These are phyloP conservation scores for Wickerhamomyces bovis DNA, from an alignment of 805 yeast genomes.

Conservation along the genomic window DNA sequence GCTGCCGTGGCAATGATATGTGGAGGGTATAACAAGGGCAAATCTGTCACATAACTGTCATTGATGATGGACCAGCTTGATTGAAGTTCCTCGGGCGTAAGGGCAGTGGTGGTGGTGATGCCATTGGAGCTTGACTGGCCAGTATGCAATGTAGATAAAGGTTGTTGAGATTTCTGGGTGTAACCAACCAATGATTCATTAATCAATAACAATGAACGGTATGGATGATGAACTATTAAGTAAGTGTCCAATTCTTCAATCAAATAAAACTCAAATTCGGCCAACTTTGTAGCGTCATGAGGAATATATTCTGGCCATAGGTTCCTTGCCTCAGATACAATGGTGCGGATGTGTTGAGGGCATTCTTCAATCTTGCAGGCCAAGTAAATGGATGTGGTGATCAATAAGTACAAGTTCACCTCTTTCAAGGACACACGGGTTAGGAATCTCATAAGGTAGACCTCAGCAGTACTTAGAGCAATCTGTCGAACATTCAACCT, in stretches of 20 bases:
- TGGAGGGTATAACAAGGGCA: constrained; percentile 80
- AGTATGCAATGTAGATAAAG: background rate
- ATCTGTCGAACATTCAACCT: constrained; percentile 73
- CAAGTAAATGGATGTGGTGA: constrained; percentile 80
- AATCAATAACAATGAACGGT: constrained; percentile 54
- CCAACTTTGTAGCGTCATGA: constrained; percentile 82
- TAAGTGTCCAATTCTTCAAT: constrained; percentile 80
- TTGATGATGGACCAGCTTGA: constrained; percentile 86
- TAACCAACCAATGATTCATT: constrained; percentile 26
- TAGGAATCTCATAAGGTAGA: constrained; percentile 74
- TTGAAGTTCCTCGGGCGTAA: constrained; percentile 67
- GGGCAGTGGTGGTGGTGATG: constrained; percentile 20
- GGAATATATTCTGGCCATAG: constrained; percentile 95
- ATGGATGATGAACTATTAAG: constrained; percentile 72
- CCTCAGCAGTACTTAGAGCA: constrained; percentile 84
- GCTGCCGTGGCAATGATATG: constrained; percentile 81
- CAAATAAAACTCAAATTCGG: constrained; percentile 92
- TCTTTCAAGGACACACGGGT: constrained; percentile 71
- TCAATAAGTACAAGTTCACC: constrained; percentile 71
- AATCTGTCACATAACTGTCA: constrained; percentile 84
- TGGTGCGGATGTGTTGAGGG: constrained; percentile 85
- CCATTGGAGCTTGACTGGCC: background rate
- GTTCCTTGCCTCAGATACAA: constrained; percentile 78
- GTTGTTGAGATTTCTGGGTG: constrained; percentile 3
- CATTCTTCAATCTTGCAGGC: constrained; percentile 94